These are phyloP conservation scores for Aspergillus niger DNA, from an alignment of 2,329 filamentous ascomycete genomes.

Conservation along the genomic window DNA sequence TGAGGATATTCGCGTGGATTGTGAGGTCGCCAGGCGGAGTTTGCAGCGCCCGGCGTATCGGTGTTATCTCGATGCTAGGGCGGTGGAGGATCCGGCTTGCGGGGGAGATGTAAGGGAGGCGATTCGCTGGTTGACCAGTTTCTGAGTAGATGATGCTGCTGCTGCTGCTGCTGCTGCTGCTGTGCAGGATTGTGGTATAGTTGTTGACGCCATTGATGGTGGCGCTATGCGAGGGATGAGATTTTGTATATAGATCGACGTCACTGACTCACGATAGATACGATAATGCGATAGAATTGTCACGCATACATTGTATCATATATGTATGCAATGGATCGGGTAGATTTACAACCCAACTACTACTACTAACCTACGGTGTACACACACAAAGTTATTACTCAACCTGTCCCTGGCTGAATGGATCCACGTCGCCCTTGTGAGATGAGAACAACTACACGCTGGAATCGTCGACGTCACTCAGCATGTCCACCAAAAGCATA, in stretches of 20 bases:
- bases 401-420: conserved; percentile 4
- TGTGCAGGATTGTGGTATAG: not conserved
- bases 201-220: not conserved
- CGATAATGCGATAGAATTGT: not conserved
- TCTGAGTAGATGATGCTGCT: conserved; percentile 14
- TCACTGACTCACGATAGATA: not conserved
- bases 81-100: conserved; percentile 34
- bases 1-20: conserved; percentile 85
- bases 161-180: not conserved
- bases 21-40: conserved; percentile 75
- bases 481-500: conserved; percentile 1
- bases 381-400: no score
- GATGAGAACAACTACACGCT: conserved; percentile 9
- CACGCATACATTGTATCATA: not conserved
- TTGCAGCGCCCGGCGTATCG: conserved; percentile 66
- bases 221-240: not conserved
- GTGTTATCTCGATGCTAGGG: conserved; percentile 40
- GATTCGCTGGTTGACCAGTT: conserved; percentile 38
- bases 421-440: conserved; percentile 6
- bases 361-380: no score
- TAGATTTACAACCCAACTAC: not conserved
- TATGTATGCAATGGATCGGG: not conserved
- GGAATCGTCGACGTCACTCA: conserved; percentile 27
- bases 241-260: conserved; percentile 8
- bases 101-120: conserved; percentile 35